phyloP scores from a whole-genome alignment of 805 yeast species.

The Tetrapisispora phaffii region DNA sequence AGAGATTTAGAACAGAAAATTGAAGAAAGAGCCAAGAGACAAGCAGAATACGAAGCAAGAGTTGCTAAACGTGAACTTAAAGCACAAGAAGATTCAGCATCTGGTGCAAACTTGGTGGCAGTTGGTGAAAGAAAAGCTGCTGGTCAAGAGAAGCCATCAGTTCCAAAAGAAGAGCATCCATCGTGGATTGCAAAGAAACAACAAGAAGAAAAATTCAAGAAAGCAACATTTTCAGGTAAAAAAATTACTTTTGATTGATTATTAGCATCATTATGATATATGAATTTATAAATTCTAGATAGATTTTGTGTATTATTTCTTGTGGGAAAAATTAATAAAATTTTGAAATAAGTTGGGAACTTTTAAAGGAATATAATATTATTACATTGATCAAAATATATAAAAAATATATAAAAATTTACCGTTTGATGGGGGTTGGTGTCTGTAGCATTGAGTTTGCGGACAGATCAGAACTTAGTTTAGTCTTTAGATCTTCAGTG shows the following conservation, averaged over 20 bases:
- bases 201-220: constrained; percentile 56
- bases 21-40: constrained; percentile 50
- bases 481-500: not conserved
- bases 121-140: constrained; percentile 8
- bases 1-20: constrained; percentile 47
- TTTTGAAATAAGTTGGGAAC: not conserved
- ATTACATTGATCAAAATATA: constrained; percentile 1
- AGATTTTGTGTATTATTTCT: not conserved
- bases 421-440: constrained; percentile 2
- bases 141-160: constrained; percentile 1
- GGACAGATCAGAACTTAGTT: not conserved
- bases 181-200: constrained; percentile 90
- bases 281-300: not conserved
- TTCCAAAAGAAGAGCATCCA: constrained; percentile 53
- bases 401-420: not conserved
- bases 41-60: constrained; percentile 63
- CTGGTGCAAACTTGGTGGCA: constrained; percentile 9
- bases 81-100: constrained; percentile 32
- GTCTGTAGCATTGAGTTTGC: constrained; percentile 1
- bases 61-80: constrained; percentile 54
- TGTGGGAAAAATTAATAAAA: not conserved
- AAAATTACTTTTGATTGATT: constrained; percentile 61
- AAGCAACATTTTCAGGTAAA: constrained; percentile 71
- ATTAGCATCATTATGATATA: not conserved
- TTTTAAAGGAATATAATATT: constrained; percentile 1